These are phyloP conservation scores for Pseudoneurospora amorphoporcata DNA, from an alignment of 495 filamentous ascomycete genomes.

Conservation along the genomic window DNA sequence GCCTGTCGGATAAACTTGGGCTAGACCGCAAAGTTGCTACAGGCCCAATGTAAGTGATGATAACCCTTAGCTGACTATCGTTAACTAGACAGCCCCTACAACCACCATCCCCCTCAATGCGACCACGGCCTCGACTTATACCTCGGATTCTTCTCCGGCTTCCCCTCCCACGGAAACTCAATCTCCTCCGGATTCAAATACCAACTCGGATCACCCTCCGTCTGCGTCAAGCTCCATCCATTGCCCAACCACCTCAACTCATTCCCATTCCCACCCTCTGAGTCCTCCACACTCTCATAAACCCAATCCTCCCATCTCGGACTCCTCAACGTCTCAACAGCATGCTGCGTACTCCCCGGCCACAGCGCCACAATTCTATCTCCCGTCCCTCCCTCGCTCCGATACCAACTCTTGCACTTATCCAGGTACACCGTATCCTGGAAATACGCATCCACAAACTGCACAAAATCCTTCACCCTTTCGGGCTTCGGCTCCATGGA, in stretches of 20 bases:
- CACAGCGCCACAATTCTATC: constrained; percentile 30
- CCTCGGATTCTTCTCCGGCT: constrained; percentile 34
- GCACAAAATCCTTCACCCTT: constrained; percentile 50
- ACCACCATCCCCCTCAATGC: constrained; percentile 20
- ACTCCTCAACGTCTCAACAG: constrained; percentile 31
- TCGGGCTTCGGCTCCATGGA: constrained; percentile 40
- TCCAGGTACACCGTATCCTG: constrained; percentile 53
- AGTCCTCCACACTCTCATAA: constrained; percentile 19
- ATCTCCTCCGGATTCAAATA: constrained; percentile 38
- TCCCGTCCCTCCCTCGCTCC: constrained; percentile 25
- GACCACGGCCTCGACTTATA: constrained; percentile 37
- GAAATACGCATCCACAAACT: constrained; percentile 54
- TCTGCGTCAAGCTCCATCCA: constrained; percentile 38
- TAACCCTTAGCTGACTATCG: background rate
- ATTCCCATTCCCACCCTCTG: constrained; percentile 8
- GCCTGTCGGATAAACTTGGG: background rate
- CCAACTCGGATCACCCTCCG: constrained; percentile 35
- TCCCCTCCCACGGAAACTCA: constrained; percentile 27
- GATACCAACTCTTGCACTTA: constrained; percentile 64
- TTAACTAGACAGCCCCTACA: background rate
- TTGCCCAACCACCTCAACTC: constrained; percentile 39
- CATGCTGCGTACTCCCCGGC: constrained; percentile 35
- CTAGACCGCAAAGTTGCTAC: background rate
- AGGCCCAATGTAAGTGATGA: background rate
- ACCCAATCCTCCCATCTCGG: constrained; percentile 37